These are phyloP conservation scores for Cutaneotrichosporon spelunceum DNA, from an alignment of 1,284 basidiomycete species.

Conservation along the genomic window DNA sequence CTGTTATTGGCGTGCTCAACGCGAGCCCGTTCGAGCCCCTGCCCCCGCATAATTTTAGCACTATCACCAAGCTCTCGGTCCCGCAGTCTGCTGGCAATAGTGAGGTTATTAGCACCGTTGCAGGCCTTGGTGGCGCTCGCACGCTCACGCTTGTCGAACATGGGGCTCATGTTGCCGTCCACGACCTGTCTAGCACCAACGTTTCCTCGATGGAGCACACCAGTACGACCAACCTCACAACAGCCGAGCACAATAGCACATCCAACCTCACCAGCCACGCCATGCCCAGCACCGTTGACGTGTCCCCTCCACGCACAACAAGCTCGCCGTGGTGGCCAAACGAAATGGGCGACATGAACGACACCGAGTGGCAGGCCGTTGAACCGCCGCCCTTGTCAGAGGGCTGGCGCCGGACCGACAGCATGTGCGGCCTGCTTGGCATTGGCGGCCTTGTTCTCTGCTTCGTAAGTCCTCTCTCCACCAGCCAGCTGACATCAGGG, in stretches of 20 bases:
- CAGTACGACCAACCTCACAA: background rate
- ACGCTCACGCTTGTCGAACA: background rate
- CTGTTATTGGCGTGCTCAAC: slow-evolving; percentile 15
- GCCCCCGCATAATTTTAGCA: slow-evolving; percentile 33
- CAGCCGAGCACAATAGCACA: background rate
- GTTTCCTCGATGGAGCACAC: background rate
- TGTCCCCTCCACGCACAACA: background rate
- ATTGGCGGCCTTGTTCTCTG: slow-evolving; percentile 15
- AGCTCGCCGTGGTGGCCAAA: background rate
- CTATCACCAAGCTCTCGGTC: slow-evolving; percentile 14
- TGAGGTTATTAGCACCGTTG: background rate
- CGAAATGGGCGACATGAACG: background rate
- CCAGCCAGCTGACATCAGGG: slow-evolving; percentile 7
- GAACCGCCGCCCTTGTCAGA: slow-evolving; percentile 1
- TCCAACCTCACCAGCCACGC: too few species aligned
- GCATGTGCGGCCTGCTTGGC: slow-evolving; percentile 30
- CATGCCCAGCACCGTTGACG: background rate
- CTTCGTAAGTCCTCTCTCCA: background rate
- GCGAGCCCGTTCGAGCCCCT: slow-evolving; percentile 37
- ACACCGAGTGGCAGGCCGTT: slow-evolving; percentile 9
- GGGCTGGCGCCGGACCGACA: slow-evolving; percentile 12
- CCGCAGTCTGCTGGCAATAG: background rate
- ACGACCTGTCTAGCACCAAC: background rate
- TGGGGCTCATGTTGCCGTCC: background rate
- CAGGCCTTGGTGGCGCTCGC: background rate